A percentile compares a stretch with the other conserved stretches of the same genome.
Evolutionary conservation across 2,329 filamentous ascomycete genomes (phyloP).

Genomic region (Macroventuria anomochaeta): DNA sequence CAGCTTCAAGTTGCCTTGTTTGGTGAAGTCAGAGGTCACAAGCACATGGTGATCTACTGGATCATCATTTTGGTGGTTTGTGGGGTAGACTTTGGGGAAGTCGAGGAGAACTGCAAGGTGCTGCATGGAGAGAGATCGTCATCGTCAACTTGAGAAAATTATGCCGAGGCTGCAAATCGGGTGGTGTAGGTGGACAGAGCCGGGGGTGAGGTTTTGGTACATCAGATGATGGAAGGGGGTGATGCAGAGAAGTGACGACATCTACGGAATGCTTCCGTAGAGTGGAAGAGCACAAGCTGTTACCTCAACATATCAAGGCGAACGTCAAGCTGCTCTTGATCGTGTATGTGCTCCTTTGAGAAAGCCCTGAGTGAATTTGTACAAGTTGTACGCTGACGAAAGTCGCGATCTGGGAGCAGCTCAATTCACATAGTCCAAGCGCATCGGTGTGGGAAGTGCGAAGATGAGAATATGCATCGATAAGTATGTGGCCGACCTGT

Average conservation of each 20-base stretch:
- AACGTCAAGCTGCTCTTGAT: neutral
- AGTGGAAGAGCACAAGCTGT: neutral
- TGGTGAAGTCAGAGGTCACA: slow-evolving; percentile 10
- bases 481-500: too few species aligned
- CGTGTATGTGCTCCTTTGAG: too few species aligned
- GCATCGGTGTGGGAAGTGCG: too few species aligned
- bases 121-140: neutral
- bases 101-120: neutral
- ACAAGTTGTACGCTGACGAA: too few species aligned
- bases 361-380: too few species aligned
- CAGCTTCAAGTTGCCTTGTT: neutral
- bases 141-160: neutral
- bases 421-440: too few species aligned
- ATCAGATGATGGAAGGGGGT: neutral
- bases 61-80: slow-evolving; percentile 8
- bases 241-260: neutral
- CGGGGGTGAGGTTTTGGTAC: neutral
- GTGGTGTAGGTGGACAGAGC: neutral
- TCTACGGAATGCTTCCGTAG: neutral
- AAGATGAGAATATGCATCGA: too few species aligned
- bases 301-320: too few species aligned
- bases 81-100: slow-evolving; percentile 9
- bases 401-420: too few species aligned
- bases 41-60: slow-evolving; percentile 9
- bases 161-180: neutral